These are phyloP conservation scores for Wickerhamiella brachini DNA, from an alignment of 805 yeast genomes.

Conservation along the genomic window DNA sequence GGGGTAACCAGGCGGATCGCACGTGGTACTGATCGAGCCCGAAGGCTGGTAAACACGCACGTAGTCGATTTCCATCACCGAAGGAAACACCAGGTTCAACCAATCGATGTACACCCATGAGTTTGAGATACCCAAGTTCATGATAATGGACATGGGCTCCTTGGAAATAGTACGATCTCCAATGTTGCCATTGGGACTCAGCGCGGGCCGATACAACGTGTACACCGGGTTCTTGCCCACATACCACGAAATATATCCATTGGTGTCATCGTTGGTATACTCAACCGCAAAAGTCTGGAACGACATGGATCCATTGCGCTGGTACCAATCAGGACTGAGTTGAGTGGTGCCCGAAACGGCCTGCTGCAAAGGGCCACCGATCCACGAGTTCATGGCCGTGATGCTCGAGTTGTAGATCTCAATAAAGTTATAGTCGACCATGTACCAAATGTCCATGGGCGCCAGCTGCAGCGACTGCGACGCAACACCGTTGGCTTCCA, in stretches of 20 bases:
- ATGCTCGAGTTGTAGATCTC: slow-evolving; percentile 55
- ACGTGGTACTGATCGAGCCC: slow-evolving; percentile 45
- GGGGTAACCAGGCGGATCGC: slow-evolving; percentile 81
- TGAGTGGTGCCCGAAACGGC: slow-evolving; percentile 77
- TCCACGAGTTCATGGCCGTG: slow-evolving; percentile 72
- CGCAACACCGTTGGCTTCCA: slow-evolving; percentile 44
- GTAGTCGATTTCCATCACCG: slow-evolving; percentile 60
- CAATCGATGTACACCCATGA: slow-evolving; percentile 93
- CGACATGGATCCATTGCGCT: slow-evolving; percentile 27
- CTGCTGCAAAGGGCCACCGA: slow-evolving; percentile 91
- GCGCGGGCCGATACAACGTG: slow-evolving; percentile 56
- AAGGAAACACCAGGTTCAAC: slow-evolving; percentile 66
- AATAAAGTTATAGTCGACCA: slow-evolving; percentile 72
- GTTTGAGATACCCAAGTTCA: slow-evolving; percentile 82
- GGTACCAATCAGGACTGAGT: slow-evolving; percentile 73
- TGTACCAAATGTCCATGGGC: slow-evolving; percentile 89
- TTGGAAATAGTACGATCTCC: slow-evolving; percentile 69
- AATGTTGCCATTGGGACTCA: slow-evolving; percentile 84
- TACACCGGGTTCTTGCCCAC: slow-evolving; percentile 71
- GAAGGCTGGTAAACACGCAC: slow-evolving; percentile 87
- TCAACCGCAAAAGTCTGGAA: slow-evolving; percentile 73
- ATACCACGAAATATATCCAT: slow-evolving; percentile 75
- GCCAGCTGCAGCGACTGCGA: slow-evolving; percentile 91
- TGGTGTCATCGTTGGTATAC: slow-evolving; percentile 51
- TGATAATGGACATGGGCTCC: slow-evolving; percentile 84